phyloP scores from a whole-genome alignment of 352 stramenopile species.

The Globisporangium barbulae region DNA sequence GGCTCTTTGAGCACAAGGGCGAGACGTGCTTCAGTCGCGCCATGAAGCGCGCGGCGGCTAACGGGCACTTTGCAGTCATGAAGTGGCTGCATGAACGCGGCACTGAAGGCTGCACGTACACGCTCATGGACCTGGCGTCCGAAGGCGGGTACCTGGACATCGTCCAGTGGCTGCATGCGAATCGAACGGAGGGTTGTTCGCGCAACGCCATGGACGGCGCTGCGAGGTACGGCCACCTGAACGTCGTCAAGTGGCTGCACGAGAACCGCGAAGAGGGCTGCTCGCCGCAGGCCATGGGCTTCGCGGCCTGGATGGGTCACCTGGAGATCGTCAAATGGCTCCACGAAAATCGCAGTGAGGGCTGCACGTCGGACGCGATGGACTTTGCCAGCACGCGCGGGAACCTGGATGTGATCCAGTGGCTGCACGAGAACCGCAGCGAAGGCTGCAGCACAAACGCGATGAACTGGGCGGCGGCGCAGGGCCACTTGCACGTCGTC shows the following conservation, averaged over 20 bases:
- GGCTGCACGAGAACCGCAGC: conserved; percentile 16
- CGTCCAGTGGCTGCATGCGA: conserved; percentile 19
- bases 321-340: conserved; percentile 55
- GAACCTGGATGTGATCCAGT: conserved; percentile 16
- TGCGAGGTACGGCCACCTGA: conserved; percentile 9
- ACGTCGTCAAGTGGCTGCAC: conserved; percentile 37
- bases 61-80: conserved; percentile 22
- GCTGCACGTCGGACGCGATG: conserved; percentile 59
- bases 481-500: conserved; percentile 20
- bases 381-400: conserved; percentile 27
- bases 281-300: conserved; percentile 6
- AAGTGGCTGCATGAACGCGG: conserved; percentile 22
- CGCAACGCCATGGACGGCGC: conserved; percentile 14
- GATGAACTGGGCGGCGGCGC: conserved; percentile 23
- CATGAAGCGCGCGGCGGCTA: conserved; percentile 16
- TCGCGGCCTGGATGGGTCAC: conserved; percentile 37
- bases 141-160: conserved; percentile 12
- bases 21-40: conserved; percentile 16
- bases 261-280: conserved; percentile 33
- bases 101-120: conserved; percentile 20
- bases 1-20: conserved; percentile 21
- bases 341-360: conserved; percentile 47
- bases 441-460: conserved; percentile 20
- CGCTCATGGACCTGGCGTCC: conserved; percentile 22
- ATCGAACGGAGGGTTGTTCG: conserved; percentile 14